A percentile compares a stretch with the other conserved stretches of the same genome.
Evolutionary conservation across 192 early-diverging fungal genomes (phyloP).

Genomic region (Pilobolus umbonatus): DNA sequence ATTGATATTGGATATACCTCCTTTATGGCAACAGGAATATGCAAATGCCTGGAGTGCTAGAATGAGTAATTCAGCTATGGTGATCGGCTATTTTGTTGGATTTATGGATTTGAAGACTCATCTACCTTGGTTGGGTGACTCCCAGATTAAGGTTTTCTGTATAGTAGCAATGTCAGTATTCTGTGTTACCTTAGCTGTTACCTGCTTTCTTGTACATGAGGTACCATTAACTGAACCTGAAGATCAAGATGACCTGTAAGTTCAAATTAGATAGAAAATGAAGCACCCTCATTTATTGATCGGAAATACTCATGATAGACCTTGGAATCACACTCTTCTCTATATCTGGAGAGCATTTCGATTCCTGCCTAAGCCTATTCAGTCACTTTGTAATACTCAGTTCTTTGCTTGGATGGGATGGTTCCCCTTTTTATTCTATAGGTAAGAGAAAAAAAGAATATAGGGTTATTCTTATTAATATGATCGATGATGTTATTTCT

Average conservation of each 20-base stretch:
- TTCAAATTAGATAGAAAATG: slow-evolving; percentile 5
- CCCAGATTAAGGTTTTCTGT: slow-evolving; percentile 80
- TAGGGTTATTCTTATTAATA: not conserved
- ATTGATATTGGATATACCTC: slow-evolving; percentile 80
- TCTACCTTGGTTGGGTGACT: slow-evolving; percentile 63
- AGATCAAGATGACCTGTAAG: slow-evolving; percentile 31
- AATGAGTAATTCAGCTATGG: slow-evolving; percentile 80
- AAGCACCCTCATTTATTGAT: too few species aligned
- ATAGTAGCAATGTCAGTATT: slow-evolving; percentile 67
- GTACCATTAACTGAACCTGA: slow-evolving; percentile 25
- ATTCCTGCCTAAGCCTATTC: slow-evolving; percentile 64
- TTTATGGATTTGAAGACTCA: slow-evolving; percentile 67
- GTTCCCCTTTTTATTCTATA: slow-evolving; percentile 96
- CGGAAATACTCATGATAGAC: too few species aligned
- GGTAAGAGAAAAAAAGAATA: slow-evolving; percentile 36
- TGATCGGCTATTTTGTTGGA: slow-evolving; percentile 83
- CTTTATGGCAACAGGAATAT: slow-evolving; percentile 72
- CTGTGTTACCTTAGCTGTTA: slow-evolving; percentile 47
- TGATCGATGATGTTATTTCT: too few species aligned
- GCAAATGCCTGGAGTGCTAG: slow-evolving; percentile 84
- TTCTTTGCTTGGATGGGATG: slow-evolving; percentile 96
- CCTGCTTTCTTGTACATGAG: slow-evolving; percentile 64
- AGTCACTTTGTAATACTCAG: slow-evolving; percentile 80
- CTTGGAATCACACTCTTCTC: slow-evolving; percentile 36
- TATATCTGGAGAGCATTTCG: slow-evolving; percentile 56